phyloP scores from a whole-genome alignment of 805 yeast genomes.

The Sugiyamaella lignohabitans region DNA sequence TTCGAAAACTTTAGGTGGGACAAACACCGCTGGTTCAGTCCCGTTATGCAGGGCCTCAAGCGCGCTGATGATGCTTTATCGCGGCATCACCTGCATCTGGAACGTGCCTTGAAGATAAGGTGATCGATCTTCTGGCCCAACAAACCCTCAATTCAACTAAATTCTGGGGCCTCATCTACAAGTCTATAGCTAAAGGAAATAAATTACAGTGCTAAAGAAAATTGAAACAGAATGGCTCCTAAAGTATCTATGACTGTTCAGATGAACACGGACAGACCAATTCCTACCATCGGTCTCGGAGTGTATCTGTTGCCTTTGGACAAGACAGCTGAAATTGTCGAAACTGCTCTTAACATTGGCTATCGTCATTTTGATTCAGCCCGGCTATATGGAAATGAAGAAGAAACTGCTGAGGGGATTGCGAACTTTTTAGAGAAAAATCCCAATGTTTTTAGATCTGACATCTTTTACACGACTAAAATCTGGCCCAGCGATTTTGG shows the following conservation, averaged over 20 bases:
- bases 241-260: not conserved
- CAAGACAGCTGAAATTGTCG: constrained; percentile 40
- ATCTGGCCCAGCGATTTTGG: constrained; percentile 65
- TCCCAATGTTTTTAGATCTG: constrained; percentile 48
- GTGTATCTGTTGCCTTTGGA: constrained; percentile 49
- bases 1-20: no score
- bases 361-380: constrained; percentile 75
- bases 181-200: no score
- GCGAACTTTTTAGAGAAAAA: constrained; percentile 46
- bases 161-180: no score
- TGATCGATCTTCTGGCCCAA: no score
- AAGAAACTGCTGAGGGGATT: constrained; percentile 55
- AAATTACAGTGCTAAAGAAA: not conserved
- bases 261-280: not conserved
- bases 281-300: constrained; percentile 19
- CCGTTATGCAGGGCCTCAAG: no score
- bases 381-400: constrained; percentile 54
- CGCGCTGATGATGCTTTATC: no score
- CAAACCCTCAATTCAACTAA: no score
- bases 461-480: constrained; percentile 54
- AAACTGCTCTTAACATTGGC: constrained; percentile 54
- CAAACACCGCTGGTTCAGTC: no score
- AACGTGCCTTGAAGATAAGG: no score
- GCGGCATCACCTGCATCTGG: no score
- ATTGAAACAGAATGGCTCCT: no score